Base-by-base conservation (phyloP, 2,329 filamentous ascomycete genomes). In the Curvularia sp. region DNA sequence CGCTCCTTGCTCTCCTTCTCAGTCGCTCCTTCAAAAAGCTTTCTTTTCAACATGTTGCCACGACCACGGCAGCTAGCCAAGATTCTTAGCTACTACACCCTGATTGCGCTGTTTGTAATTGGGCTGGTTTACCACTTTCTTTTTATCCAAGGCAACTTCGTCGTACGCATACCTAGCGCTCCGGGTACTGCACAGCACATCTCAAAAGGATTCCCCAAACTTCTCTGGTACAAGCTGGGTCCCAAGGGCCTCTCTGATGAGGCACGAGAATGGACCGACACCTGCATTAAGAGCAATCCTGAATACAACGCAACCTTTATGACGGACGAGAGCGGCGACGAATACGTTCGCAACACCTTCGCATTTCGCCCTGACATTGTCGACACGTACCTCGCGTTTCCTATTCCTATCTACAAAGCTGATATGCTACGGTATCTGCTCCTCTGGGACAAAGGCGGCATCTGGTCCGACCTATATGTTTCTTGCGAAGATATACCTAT, bases 401-500 rank as follows among this genome's bases (percentile, higher is more conserved):
- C 66, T 2, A 67, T 79, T 12, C 73, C 76, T 0, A 80, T 80
- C 32, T 62, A 80, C 15, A 74, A 75, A 53, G 79, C 78, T 3
- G 79, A 81, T 59, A 69, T 80, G 18, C 68, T 81, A 5, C 76
- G 79, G 3, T 80, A 80, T 48, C 60, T 81, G 8, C 66, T 80
- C 15, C 61, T 80, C 0, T 76, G 74, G 47, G 66, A 73, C 5
- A 64, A 80, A 46, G 79, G 79, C 0, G 79, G 79, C 1, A 67
- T 79, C 9, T 81, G 76, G 73, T 77, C 68, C 23, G 79, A 81
- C 41, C 62, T 80, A 6, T 78, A 81, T 50, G 71, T 78, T 4
- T 74, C 72, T 0, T 78, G 74, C 55, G 69, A 76, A 52, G 69
- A 63, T 25, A 46, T 61, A 18, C 63, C 72, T 0, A 74, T 80